Evolutionary conservation across 2,329 filamentous ascomycete species (phyloP), one percentile per base, ranked within the genome.

Genomic region (Beauveria brongniartii): DNA sequence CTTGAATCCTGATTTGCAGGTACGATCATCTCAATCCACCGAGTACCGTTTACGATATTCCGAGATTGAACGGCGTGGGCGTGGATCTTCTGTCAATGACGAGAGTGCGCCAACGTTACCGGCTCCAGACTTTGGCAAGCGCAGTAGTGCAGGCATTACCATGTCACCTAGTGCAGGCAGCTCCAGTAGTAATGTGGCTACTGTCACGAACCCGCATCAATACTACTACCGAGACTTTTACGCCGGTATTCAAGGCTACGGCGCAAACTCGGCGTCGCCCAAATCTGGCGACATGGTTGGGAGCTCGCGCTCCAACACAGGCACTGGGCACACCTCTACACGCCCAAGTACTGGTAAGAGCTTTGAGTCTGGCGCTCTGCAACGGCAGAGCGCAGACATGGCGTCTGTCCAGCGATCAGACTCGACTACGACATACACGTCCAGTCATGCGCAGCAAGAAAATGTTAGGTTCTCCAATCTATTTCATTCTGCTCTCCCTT

Each of bases 401-500:
- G 69, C 72, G 46, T 71, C 71, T 22, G 75, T 78, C 12, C 71
- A 72, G 43, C 75, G 78, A 44, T 79, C 80, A 34, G 82, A 86
- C 65, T 85, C 84, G 0, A 80, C 74, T 63, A 82, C 82, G 14
- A 80, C 79, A 5, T 81, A 81, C 68, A 78, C 78, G 64, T 82
- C 81, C 47, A 77, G 74, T 64, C 75, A 78, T 62, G 75, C 73
- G 43, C 71, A 73, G 26, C 75, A 71, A 62, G 78, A 82, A 14
- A 71, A 71, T 37, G 78, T 80, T 44, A 85, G 87, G 47, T 88
- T 84, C 67, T 92, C 89, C 0, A 89, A 88, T 5, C 77, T 96
- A 24, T 96, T 96, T 77, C 90, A 90, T 63, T 96, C 92, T 1
- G 92, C 92, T 5, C 83, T 96, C 71, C 92, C 92, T 1, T 82